phyloP scores from a whole-genome alignment of 2,329 filamentous ascomycete genomes.

The Fusarium sp. region DNA sequence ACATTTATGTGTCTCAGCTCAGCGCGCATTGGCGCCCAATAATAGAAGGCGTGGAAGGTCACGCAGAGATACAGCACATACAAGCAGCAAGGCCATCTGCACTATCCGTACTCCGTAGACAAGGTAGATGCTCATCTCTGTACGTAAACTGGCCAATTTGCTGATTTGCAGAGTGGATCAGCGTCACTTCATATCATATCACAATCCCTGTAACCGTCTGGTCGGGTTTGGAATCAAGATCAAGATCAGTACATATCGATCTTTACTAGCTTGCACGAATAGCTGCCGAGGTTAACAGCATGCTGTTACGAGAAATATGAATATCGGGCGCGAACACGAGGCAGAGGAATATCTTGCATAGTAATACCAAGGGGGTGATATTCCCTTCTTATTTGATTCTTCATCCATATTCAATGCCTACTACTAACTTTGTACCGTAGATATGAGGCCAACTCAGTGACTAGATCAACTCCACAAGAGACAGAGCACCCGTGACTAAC shows the following conservation, averaged over 20 bases:
- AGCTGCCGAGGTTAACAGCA: neutral
- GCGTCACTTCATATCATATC: constrained; percentile 13
- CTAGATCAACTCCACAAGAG: constrained; percentile 18
- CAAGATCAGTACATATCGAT: neutral
- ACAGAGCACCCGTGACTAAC: neutral
- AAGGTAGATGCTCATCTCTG: neutral
- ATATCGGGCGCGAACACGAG: neutral
- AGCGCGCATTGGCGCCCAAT: constrained; percentile 2
- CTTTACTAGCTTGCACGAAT: neutral
- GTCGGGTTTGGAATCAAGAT: neutral
- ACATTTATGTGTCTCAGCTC: neutral
- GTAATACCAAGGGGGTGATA: neutral
- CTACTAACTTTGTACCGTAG: neutral
- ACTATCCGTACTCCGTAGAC: neutral
- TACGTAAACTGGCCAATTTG: constrained; percentile 20
- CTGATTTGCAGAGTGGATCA: constrained; percentile 3
- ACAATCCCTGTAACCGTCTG: neutral
- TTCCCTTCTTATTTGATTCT: neutral
- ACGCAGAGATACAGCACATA: neutral
- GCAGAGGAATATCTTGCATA: too few species aligned
- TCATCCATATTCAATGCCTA: neutral
- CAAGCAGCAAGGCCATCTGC: neutral
- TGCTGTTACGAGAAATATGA: neutral
- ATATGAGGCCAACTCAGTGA: neutral
- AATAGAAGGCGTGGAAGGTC: neutral